Percentiles rank a stretch among this genome's conserved stretches.
Evolutionary conservation across 2,329 filamentous ascomycete genomes (phyloP).

Genomic region (Alternaria consortialis): DNA sequence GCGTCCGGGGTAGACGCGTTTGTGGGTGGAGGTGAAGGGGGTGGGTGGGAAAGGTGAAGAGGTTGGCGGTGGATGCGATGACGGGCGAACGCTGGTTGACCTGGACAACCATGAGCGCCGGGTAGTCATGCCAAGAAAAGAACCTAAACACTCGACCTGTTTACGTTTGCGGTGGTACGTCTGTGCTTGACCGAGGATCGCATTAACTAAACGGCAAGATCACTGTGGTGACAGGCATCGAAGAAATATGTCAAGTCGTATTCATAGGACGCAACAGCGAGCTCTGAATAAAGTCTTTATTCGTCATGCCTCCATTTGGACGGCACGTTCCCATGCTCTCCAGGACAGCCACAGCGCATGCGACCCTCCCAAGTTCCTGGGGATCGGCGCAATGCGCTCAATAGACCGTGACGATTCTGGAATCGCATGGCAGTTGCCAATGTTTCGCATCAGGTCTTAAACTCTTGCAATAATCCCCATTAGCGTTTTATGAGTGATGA

Average conservation of each 20-base stretch:
- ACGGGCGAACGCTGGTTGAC: conserved; percentile 30
- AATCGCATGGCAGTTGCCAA: not conserved
- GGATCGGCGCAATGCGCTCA: not conserved
- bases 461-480: not conserved
- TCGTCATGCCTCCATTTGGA: not conserved
- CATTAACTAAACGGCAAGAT: not conserved
- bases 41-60: conserved; percentile 35
- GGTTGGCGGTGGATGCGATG: conserved; percentile 41
- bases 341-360: conserved; percentile 13
- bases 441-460: not conserved
- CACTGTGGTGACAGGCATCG: not conserved
- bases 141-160: conserved; percentile 37
- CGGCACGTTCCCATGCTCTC: not conserved
- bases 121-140: conserved; percentile 31
- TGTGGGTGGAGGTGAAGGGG: conserved; percentile 23
- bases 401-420: not conserved
- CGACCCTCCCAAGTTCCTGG: not conserved
- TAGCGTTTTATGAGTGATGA: conserved; percentile 1
- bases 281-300: conserved; percentile 1
- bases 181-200: conserved; percentile 3
- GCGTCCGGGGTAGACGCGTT: conserved; percentile 35
- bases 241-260: not conserved
- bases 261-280: not conserved
- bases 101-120: conserved; percentile 23
- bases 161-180: conserved; percentile 25